Evolutionary conservation across 371 early-diverging fungal genomes (phyloP), one percentile per base, ranked within the genome.

Genomic region (Mucor plumbeus): DNA sequence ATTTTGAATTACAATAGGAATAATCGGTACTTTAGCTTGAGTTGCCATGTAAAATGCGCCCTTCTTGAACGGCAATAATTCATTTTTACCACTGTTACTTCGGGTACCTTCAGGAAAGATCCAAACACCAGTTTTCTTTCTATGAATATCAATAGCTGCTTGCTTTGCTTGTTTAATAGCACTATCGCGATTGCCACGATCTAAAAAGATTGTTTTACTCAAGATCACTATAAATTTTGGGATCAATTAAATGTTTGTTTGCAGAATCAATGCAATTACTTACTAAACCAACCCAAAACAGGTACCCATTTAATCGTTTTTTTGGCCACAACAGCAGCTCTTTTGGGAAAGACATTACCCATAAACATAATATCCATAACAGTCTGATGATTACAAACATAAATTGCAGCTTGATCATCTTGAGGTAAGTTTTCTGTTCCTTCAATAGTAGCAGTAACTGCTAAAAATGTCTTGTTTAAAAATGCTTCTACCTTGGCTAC

Each of bases 51-150:
- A 90, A 76, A 98, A 98, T 5, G 92, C 93, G 1, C 94, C 95
- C 75, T 94, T 94, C 75, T 98, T 98, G 83, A 98, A 97, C 2
- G 95, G 95, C 61, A 97, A 80, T 69, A 98, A 67, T 59, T 83
- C 81, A 21, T 91, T 84, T 54, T 85, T 86, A 34, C 81, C 77
- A 26, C 86, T 84, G 68, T 86, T 88, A 15, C 91, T 89, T 33
- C 98, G 91, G 6, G 97, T 97, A 54, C 97, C 98, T 79, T 98
- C 98, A 15, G 97, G 96, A 82, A 89, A 97, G 62, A 97, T 85
- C 85, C 89, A 95, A 14, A 97, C 91, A 31, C 90, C 88, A 31
- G 85, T 84, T 84, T 93, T 85, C 65, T 92, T 88, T 58, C 85
- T 81, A 63, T 88, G 87, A 74, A 98, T 89, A 63, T 84, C 84